Base-by-base conservation (phyloP, 2,329 filamentous ascomycete genomes). In the Ophiosphaerella herpotricha region DNA sequence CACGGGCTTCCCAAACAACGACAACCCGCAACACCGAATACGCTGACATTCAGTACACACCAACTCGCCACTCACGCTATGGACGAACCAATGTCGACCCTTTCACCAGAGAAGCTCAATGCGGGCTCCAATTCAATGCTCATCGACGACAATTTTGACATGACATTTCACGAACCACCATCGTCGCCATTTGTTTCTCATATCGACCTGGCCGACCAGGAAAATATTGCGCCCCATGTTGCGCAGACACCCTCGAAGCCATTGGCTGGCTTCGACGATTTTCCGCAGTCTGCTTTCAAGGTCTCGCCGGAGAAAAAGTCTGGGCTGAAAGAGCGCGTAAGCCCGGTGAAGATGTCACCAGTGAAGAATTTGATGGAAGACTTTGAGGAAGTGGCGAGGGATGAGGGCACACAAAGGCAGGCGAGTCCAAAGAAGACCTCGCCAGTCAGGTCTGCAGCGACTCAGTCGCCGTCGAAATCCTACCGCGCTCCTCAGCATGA, bases 111-210 rank as follows among this genome's bases (percentile, higher is more conserved):
- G 46, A 67, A 66, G 47, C 44, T 66, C n/a, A 69, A 67, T 43
- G 52, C 63, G n/a, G 47, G 52, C 35, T 48, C 61, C 4, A 52
- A 60, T 34, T 43, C 54, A 9, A 60, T 62, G 39, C 47, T 48
- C 18, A 57, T 52, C 18, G 63, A 65, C 33, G 67, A 70, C 46
- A 68, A 71, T 26, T 61, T 68, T 26, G 70, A 73, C 38, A 73
- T 71, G 40, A 66, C 66, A 39, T 75, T 68, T 63, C 68, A 77
- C 55, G 70, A 77, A 14, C 73, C 71, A 21, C 74, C 75, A 5
- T 79, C 77, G 47, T 80, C 78, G 33, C 78, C 78, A 12, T 81
- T 80, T 60, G 62, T 78, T n/a, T 67, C 73, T 36, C 72, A 79
- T 46, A 61, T 79, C 43, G 74, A 75, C 14, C 50, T 61, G 23